These are phyloP conservation scores for Lyophyllum shimeji DNA, from an alignment of 768 basidiomycete species.

Conservation along the genomic window DNA sequence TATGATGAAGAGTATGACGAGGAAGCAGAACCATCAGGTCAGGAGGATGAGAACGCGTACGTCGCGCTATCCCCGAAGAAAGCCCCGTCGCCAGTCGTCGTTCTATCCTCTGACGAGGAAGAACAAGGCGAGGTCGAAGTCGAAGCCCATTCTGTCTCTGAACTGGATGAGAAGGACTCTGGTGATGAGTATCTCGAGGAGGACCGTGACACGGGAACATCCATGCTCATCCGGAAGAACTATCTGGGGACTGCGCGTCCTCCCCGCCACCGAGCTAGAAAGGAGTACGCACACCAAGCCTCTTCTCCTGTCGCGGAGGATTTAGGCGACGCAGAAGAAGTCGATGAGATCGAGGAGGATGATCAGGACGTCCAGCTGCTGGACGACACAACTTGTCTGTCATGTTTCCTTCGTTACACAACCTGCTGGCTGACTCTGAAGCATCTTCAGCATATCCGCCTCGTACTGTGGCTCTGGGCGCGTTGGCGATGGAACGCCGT, in stretches of 20 bases:
- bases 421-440: neutral
- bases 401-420: neutral
- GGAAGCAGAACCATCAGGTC: conserved; percentile 16
- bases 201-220: neutral
- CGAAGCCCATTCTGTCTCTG: conserved; percentile 1
- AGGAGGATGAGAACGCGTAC: conserved; percentile 18
- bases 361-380: conserved; percentile 30
- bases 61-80: neutral
- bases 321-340: conserved; percentile 5
- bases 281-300: neutral
- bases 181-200: conserved; percentile 14
- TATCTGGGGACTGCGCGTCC: neutral
- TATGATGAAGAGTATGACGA: conserved; percentile 20
- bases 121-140: conserved; percentile 16
- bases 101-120: conserved; percentile 26
- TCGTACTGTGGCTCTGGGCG: conserved; percentile 24
- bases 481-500: conserved; percentile 1
- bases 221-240: neutral
- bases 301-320: conserved; percentile 2
- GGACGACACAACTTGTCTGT: conserved; percentile 31
- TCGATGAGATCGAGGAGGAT: conserved; percentile 17
- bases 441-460: conserved; percentile 11
- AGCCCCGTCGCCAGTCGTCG: conserved; percentile 18
- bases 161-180: conserved; percentile 12
- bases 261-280: conserved; percentile 6